Conservation (phyloP, 768 basidiomycete genomes). For the Suillus paluster region DNA sequence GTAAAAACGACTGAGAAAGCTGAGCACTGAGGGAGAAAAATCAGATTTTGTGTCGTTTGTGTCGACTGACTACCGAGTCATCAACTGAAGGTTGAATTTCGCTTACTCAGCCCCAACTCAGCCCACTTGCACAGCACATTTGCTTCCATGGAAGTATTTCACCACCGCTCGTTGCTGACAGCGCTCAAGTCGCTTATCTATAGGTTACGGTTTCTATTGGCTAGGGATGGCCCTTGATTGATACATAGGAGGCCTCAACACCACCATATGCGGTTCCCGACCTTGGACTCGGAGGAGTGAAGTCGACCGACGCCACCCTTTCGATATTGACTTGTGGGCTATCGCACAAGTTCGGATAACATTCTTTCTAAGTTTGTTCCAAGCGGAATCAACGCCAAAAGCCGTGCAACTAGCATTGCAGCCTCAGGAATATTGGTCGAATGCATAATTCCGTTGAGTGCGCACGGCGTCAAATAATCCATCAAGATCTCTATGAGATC, state of each 20-base stretch:
- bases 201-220: not conserved
- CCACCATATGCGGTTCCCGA: too few species aligned
- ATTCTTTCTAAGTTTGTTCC: not conserved
- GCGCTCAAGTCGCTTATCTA: not conserved
- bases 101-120: constrained; percentile 3
- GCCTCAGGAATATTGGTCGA: not conserved
- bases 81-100: constrained; percentile 1
- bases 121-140: constrained; percentile 7
- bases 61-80: constrained; percentile 9
- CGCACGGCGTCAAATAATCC: not conserved
- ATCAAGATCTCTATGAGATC: constrained; percentile 1
- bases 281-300: not conserved
- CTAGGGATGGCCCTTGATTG: not conserved
- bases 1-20: not conserved
- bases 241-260: not conserved
- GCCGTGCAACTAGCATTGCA: not conserved
- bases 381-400: not conserved
- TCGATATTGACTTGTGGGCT: not conserved
- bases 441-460: not conserved
- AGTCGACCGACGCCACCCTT: not conserved
- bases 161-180: too few species aligned
- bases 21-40: constrained; percentile 2
- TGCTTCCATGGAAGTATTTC: constrained; percentile 1
- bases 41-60: not conserved
- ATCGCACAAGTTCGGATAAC: too few species aligned